These are phyloP conservation scores for Bretschneidera sinensis DNA, from an alignment of 345 rosid genomes.

Conservation along the genomic window DNA sequence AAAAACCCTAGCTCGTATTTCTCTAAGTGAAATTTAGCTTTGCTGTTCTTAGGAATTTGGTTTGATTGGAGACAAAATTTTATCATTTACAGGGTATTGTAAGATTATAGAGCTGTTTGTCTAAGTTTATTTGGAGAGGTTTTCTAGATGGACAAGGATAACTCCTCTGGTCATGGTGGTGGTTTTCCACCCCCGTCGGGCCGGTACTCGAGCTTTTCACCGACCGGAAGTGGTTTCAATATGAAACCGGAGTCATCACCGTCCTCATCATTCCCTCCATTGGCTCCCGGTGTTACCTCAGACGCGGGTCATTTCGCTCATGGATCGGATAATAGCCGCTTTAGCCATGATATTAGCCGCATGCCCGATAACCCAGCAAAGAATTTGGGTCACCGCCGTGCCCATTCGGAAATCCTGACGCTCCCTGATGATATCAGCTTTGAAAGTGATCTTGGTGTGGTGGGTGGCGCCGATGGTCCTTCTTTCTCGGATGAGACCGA, in stretches of 20 bases:
- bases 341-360: slow-evolving; percentile 76
- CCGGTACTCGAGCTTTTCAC: slow-evolving; percentile 49
- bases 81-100: too few species aligned
- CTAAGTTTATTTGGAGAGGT: not conserved
- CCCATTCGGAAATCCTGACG: slow-evolving; percentile 89
- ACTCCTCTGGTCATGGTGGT: slow-evolving; percentile 39
- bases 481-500: slow-evolving; percentile 80
- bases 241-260: slow-evolving; percentile 51
- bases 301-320: slow-evolving; percentile 37
- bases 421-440: slow-evolving; percentile 91
- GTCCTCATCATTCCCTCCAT: slow-evolving; percentile 31
- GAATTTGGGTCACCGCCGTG: slow-evolving; percentile 90
- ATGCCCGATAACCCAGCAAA: slow-evolving; percentile 83
- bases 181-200: slow-evolving; percentile 58
- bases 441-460: slow-evolving; percentile 82
- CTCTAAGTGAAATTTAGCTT: too few species aligned
- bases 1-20: too few species aligned
- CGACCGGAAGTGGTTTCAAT: slow-evolving; percentile 33
- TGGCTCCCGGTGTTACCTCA: slow-evolving; percentile 36
- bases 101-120: too few species aligned
- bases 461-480: slow-evolving; percentile 69
- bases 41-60: too few species aligned
- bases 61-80: too few species aligned
- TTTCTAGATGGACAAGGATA: slow-evolving; percentile 66
- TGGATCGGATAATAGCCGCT: slow-evolving; percentile 44